Evolutionary conservation across 495 filamentous ascomycete genomes (phyloP).

Genomic region (Peziza echinospora): DNA sequence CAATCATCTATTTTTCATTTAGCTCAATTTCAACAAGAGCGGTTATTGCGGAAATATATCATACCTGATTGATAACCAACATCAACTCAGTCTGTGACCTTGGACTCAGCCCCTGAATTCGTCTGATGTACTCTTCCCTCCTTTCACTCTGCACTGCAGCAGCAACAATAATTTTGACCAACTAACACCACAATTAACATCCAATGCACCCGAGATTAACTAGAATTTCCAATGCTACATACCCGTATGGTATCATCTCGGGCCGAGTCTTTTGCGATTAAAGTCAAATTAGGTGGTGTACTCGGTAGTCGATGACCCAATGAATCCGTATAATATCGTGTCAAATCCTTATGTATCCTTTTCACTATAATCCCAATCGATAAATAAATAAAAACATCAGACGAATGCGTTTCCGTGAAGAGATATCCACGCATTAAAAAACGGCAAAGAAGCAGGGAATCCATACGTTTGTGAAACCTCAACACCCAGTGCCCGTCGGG

Average conservation of each 20-base stretch:
- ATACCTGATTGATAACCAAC: conserved; percentile 14
- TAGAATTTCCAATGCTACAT: not conserved
- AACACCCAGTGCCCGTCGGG: conserved; percentile 15
- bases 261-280: conserved; percentile 18
- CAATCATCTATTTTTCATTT: not conserved
- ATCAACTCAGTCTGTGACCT: conserved; percentile 19
- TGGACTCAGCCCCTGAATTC: conserved; percentile 14
- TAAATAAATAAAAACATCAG: too few relatives aligned
- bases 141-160: conserved; percentile 19
- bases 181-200: conserved; percentile 1
- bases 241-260: conserved; percentile 17
- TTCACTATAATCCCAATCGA: conserved; percentile 9
- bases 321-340: conserved; percentile 16
- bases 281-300: conserved; percentile 14
- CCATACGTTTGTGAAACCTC: conserved; percentile 14
- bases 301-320: conserved; percentile 15
- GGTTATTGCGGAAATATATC: not conserved
- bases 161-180: conserved; percentile 19
- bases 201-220: not conserved
- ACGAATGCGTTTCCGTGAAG: too few relatives aligned
- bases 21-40: not conserved
- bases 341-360: conserved; percentile 15
- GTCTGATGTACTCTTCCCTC: conserved; percentile 17
- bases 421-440: too few relatives aligned
- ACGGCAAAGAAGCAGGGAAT: too few relatives aligned